These are phyloP conservation scores for Kwoniella newhampshirensis DNA, from an alignment of 768 basidiomycete species.

Conservation along the genomic window DNA sequence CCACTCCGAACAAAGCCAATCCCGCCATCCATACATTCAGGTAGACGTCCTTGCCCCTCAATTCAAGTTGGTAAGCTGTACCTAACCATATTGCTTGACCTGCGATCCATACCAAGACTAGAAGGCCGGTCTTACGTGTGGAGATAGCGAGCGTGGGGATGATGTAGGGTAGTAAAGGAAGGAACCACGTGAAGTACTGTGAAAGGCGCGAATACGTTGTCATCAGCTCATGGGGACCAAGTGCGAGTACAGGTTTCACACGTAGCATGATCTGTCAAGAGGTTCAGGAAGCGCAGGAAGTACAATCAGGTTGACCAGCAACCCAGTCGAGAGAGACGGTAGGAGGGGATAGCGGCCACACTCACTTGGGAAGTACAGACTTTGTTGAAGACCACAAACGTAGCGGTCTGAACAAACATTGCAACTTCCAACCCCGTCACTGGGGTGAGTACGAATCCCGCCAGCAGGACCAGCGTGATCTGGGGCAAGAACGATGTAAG, in stretches of 20 bases:
- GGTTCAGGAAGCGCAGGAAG: too few relatives aligned
- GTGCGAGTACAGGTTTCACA: neutral
- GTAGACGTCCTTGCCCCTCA: constrained; percentile 74
- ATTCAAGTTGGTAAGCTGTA: constrained; percentile 89
- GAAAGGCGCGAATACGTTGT: too few relatives aligned
- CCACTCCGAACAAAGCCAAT: constrained; percentile 69
- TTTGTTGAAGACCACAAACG: constrained; percentile 95
- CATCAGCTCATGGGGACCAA: neutral
- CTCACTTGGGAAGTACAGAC: constrained; percentile 94
- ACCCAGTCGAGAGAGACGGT: neutral
- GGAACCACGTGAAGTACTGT: constrained; percentile 97
- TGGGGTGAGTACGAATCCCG: constrained; percentile 71
- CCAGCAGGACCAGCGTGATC: constrained; percentile 66
- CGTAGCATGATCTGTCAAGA: neutral
- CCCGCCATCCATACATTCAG: constrained; percentile 75
- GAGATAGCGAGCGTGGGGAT: constrained; percentile 66
- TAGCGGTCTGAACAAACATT: constrained; percentile 87
- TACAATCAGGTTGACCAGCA: too few relatives aligned
- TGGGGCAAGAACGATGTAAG: constrained; percentile 83
- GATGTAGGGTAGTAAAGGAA: constrained; percentile 79
- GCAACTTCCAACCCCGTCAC: constrained; percentile 64
- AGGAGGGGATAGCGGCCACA: neutral
- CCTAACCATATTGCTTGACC: constrained; percentile 76
- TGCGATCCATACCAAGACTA: constrained; percentile 66
- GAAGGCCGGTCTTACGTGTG: constrained; percentile 54